Percentiles rank a stretch among this genome's conserved stretches.
Evolutionary conservation across 148 eudicot species (phyloP).

Genomic region (Chenopodium album): DNA sequence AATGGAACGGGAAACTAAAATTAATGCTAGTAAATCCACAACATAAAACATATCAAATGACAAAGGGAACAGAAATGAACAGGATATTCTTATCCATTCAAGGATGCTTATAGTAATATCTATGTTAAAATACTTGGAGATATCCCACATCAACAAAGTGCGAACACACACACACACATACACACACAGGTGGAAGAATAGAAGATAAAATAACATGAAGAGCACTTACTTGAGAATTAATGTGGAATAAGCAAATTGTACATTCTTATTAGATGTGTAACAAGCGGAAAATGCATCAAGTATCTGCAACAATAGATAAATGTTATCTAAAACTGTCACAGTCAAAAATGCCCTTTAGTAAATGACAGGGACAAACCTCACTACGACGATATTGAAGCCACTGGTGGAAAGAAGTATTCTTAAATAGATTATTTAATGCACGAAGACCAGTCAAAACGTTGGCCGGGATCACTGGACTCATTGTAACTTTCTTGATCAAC

Average conservation of each 20-base stretch:
- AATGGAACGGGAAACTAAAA: neutral
- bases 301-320: constrained; percentile 45
- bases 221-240: constrained; percentile 86
- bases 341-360: neutral
- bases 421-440: constrained; percentile 72
- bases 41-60: neutral
- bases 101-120: neutral
- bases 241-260: constrained; percentile 84
- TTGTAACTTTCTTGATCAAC: constrained; percentile 66
- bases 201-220: neutral
- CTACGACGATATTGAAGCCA: constrained; percentile 75
- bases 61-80: neutral
- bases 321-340: neutral
- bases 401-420: constrained; percentile 51
- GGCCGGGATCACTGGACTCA: constrained; percentile 56
- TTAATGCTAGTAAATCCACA: neutral
- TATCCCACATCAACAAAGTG: neutral
- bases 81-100: neutral
- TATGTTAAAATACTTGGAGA: neutral
- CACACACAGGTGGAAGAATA: neutral
- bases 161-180: neutral
- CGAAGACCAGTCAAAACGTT: constrained; percentile 82
- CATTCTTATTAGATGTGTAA: constrained; percentile 70
- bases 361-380: constrained; percentile 55
- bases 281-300: constrained; percentile 79